Percentiles rank a stretch among this genome's conserved stretches.
phyloP scores from a whole-genome alignment of 2,329 filamentous ascomycete species.

The Trichoderma citrinoviride region DNA sequence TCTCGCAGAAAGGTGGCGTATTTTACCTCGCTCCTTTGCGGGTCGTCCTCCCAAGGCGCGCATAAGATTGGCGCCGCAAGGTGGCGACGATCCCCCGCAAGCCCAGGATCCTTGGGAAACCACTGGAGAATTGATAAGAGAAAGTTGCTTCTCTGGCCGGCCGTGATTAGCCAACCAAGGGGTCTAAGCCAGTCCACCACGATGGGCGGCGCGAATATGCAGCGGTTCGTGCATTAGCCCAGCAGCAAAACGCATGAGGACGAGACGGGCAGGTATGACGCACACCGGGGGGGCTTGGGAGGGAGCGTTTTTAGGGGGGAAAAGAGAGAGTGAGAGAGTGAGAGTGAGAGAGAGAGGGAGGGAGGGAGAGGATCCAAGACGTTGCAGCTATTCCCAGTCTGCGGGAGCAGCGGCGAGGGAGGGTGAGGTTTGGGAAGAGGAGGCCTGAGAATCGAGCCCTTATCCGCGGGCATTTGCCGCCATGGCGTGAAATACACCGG shows the following conservation, averaged over 20 bases:
- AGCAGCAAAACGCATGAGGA: slow-evolving; percentile 17
- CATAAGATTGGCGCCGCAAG: neutral
- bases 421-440: too few relatives aligned
- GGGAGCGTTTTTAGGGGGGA: neutral
- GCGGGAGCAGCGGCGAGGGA: neutral
- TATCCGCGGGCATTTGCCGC: slow-evolving; percentile 12
- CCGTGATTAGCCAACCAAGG: slow-evolving; percentile 17
- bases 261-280: slow-evolving; percentile 24
- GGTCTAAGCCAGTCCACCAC: neutral
- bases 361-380: neutral
- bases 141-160: neutral
- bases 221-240: slow-evolving; percentile 20
- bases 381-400: slow-evolving; percentile 14
- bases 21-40: slow-evolving; percentile 10
- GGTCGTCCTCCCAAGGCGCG: neutral
- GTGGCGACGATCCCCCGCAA: slow-evolving; percentile 19
- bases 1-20: slow-evolving; percentile 6
- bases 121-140: slow-evolving; percentile 8
- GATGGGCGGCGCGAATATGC: neutral
- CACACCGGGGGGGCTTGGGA: slow-evolving; percentile 11
- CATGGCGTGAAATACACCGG: neutral
- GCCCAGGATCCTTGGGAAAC: neutral
- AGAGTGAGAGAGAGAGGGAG: neutral
- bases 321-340: too few relatives aligned
- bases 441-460: neutral